These are phyloP conservation scores for Rhododendron vialii DNA, from an alignment of 148 eudicot species.

Conservation along the genomic window DNA sequence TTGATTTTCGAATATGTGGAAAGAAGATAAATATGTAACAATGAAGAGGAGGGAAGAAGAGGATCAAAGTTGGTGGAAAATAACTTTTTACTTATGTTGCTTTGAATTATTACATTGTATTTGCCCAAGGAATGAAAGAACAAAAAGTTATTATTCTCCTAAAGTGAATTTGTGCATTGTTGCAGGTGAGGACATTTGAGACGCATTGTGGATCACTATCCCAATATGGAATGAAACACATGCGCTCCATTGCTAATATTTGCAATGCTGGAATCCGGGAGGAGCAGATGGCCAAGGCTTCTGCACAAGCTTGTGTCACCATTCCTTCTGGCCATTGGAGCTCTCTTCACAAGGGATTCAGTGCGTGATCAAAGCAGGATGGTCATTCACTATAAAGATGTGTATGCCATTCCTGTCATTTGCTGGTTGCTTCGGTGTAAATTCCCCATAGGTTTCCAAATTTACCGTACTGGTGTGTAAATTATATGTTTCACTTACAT, in stretches of 20 bases:
- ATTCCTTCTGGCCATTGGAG: slow-evolving; percentile 80
- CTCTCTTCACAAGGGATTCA: slow-evolving; percentile 76
- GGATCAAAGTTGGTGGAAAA: neutral
- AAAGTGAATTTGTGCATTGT: slow-evolving; percentile 16
- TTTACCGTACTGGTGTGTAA: neutral
- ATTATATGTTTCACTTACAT: neutral
- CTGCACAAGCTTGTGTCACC: slow-evolving; percentile 71
- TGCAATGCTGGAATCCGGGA: slow-evolving; percentile 73
- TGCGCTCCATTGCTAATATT: slow-evolving; percentile 90
- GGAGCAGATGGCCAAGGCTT: slow-evolving; percentile 78
- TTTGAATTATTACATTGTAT: neutral
- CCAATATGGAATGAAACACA: slow-evolving; percentile 98
- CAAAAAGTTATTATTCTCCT: neutral
- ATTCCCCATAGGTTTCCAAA: neutral
- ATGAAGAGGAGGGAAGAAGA: neutral
- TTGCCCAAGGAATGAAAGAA: neutral
- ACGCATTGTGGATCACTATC: slow-evolving; percentile 82
- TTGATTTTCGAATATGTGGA: neutral
- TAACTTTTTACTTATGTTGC: neutral
- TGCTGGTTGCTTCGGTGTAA: neutral
- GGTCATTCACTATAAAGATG: neutral
- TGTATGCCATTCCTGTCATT: neutral
- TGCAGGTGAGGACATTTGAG: slow-evolving; percentile 75
- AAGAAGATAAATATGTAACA: neutral
- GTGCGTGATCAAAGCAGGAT: slow-evolving; percentile 36